Conservation (phyloP, 2,329 filamentous ascomycete species). For the Phialophora expanda region DNA sequence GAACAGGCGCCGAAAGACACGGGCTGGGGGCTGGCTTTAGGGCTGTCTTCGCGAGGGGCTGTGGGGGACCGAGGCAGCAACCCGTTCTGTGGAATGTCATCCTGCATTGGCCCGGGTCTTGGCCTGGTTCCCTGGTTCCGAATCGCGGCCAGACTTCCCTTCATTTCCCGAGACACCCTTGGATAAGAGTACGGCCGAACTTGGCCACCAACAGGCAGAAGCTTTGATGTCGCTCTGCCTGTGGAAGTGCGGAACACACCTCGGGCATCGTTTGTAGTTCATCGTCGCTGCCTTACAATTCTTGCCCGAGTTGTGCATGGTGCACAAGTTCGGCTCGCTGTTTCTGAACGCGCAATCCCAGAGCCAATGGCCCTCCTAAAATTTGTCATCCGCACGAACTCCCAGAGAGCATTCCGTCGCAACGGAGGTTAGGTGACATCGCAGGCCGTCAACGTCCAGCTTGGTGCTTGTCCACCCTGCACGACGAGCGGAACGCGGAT, state of each 20-base stretch:
- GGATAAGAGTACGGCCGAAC: background rate
- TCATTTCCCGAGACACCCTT: conserved; percentile 26
- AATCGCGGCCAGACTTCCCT: conserved; percentile 27
- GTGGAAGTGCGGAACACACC: background rate
- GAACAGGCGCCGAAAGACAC: background rate
- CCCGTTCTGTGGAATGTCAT: conserved; percentile 16
- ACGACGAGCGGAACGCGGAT: background rate
- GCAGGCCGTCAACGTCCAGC: background rate
- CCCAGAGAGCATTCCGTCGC: background rate
- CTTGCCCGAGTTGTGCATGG: background rate
- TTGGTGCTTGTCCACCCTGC: background rate
- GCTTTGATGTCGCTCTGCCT: conserved; percentile 2
- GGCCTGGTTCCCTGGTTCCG: conserved; percentile 13
- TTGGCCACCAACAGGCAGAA: conserved; percentile 15
- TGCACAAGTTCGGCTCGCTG: conserved; percentile 7
- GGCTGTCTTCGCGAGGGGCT: background rate
- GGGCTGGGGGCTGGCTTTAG: conserved; percentile 4
- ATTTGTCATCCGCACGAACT: conserved; percentile 8
- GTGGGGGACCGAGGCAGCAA: background rate
- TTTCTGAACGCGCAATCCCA: background rate
- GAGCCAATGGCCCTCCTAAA: background rate
- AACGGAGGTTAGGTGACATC: background rate
- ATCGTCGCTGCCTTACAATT: background rate
- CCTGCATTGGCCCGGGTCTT: conserved; percentile 19
- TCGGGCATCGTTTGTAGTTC: background rate